Evolutionary conservation across 2,329 filamentous ascomycete genomes (phyloP).

Genomic region (Epichloe festucae): DNA sequence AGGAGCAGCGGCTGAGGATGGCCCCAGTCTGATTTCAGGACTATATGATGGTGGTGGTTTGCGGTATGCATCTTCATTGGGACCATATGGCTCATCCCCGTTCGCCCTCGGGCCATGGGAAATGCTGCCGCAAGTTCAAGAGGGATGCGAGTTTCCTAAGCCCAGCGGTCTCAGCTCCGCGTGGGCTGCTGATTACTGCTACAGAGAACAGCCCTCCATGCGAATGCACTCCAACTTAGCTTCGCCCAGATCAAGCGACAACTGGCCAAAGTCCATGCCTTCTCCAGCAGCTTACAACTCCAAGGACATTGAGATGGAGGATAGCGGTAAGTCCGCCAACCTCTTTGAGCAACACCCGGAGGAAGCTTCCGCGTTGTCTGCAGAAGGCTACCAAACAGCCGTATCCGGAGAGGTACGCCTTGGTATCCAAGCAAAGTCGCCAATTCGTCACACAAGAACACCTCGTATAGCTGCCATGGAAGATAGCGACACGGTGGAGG

Average conservation of each 20-base stretch:
- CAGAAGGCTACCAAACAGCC: background rate
- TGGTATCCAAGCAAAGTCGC: background rate
- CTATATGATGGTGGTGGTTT: constrained; percentile 4
- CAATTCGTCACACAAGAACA: background rate
- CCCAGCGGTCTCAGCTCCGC: constrained; percentile 20
- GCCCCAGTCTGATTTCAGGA: constrained; percentile 4
- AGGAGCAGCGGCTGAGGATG: background rate
- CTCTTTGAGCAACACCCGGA: constrained; percentile 5
- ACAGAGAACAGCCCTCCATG: constrained; percentile 8
- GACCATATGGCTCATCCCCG: constrained; percentile 10
- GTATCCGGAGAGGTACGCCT: background rate
- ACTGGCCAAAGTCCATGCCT: constrained; percentile 1
- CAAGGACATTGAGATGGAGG: background rate
- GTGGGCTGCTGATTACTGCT: constrained; percentile 17
- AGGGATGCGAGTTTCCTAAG: constrained; percentile 21
- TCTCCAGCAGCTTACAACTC: background rate
- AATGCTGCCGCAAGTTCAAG: constrained; percentile 7
- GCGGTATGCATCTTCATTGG: constrained; percentile 4
- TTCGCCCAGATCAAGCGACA: constrained; percentile 4
- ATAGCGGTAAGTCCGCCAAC: constrained; percentile 2
- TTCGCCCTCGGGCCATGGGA: constrained; percentile 9
- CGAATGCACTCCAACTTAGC: background rate
- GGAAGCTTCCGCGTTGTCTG: constrained; percentile 1
- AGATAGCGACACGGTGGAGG: constrained; percentile 6
- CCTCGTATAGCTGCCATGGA: background rate